Evolutionary conservation across 805 yeast species (phyloP), one percentile per base, ranked within the genome.

Genomic region (Kazachstania taianensis): DNA sequence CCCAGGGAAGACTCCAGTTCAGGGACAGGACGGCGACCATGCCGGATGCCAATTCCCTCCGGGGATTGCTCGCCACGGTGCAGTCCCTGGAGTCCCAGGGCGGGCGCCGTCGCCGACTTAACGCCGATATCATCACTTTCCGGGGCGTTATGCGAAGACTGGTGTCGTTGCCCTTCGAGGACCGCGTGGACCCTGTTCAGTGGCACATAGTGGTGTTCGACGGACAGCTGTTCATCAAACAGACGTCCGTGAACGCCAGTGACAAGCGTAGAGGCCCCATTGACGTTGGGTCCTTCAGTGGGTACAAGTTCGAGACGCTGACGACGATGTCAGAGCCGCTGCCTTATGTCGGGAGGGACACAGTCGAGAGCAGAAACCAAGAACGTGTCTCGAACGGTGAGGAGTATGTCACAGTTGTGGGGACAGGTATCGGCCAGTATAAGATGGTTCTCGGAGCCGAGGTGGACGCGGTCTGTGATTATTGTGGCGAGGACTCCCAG

Each of bases 381-480:
- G 64, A 67, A 35, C 57, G 63, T 1, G 89, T 83, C 5, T 75
- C 70, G 49, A 81, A 76, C 51, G 75, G 76, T 30, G 84, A 78
- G 48, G 95, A 89, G 59, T 86, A 76, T 53, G 67, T 81, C 32
- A 70, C 85, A 0, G 81, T 89, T 14, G 89, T 86, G 5, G 69
- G 73, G 46, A 79, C 96, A 0, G 92, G 94, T 2, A 75, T 89
- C 12, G 96, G 96, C 9, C 69, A 69, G 29, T 69, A 74, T 19
- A 72, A 70, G 42, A 59, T 85, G 28, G 57, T 83, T 5, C 57
- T 87, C 30, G 96, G 89, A 1, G 97, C 95, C 2, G 98, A 89
- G 62, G 83, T 89, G n/a, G 98, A 89, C 59, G 80, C 95, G 52
- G 78, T 81, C 6, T 81, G 78, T 70, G 96, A 86, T 55, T 84